Evolutionary conservation across 306 rosid species (phyloP).

Genomic region (Rosa lucieae): DNA sequence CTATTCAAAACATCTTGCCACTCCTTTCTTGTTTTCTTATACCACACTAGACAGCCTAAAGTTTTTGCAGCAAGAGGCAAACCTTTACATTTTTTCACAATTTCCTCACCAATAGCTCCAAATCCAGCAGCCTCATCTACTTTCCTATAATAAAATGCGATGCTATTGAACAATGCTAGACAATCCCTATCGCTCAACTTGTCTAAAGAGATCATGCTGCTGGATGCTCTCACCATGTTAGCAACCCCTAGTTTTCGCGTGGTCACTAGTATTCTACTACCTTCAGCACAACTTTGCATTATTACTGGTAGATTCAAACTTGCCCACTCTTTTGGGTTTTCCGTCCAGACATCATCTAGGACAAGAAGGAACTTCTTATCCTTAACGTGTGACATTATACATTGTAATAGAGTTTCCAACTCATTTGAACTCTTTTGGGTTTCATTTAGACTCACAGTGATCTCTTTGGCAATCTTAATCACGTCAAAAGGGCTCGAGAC

Average conservation of each 20-base stretch:
- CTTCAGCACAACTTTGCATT: slow-evolving; percentile 5
- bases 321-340: neutral
- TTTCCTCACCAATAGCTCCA: slow-evolving; percentile 7
- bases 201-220: neutral
- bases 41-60: slow-evolving; percentile 18
- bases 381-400: neutral
- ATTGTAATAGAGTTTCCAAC: neutral
- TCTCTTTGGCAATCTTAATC: slow-evolving; percentile 14
- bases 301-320: neutral
- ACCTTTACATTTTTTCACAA: slow-evolving; percentile 10
- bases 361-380: slow-evolving; percentile 15
- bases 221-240: neutral
- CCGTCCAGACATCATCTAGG: slow-evolving; percentile 15
- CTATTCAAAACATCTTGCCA: slow-evolving; percentile 10
- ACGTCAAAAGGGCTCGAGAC: slow-evolving; percentile 14
- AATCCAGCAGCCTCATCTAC: neutral
- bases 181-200: slow-evolving; percentile 9
- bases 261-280: slow-evolving; percentile 15
- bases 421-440: neutral
- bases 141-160: neutral
- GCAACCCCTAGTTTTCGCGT: slow-evolving; percentile 16
- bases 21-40: neutral
- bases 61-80: slow-evolving; percentile 21
- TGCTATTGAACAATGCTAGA: neutral
- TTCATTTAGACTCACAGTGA: neutral